Percentiles rank a stretch among this genome's conserved stretches.
These are phyloP conservation scores for Zygoascus flipseniorum DNA, from an alignment of 805 yeast species.

Conservation along the genomic window DNA sequence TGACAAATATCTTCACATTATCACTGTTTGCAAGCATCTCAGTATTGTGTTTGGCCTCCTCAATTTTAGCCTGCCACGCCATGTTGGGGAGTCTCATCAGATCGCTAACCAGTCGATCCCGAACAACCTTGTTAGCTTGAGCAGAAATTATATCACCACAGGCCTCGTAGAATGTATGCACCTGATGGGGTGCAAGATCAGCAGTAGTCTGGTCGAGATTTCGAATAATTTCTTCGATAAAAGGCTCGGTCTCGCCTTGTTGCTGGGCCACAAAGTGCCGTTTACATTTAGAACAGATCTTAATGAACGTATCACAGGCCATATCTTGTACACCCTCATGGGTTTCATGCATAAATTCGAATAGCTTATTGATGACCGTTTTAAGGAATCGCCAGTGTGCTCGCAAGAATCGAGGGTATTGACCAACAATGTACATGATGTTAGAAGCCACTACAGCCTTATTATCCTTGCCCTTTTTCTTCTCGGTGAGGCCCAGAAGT, in stretches of 20 bases:
- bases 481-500: conserved; percentile 81
- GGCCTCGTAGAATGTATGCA: conserved; percentile 95
- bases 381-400: conserved; percentile 98
- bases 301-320: conserved; percentile 99
- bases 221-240: conserved; percentile 79
- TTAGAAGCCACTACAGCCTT: conserved; percentile 99
- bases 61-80: conserved; percentile 89
- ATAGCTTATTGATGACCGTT: conserved; percentile 89
- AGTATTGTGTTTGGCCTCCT: conserved; percentile 79
- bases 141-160: conserved; percentile 91
- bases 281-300: conserved; percentile 90
- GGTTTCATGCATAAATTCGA: conserved; percentile 99
- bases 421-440: conserved; percentile 99
- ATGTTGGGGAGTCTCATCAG: conserved; percentile 87
- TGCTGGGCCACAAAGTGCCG: conserved; percentile 89
- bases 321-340: conserved; percentile 99
- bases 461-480: conserved; percentile 95
- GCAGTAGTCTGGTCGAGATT: conserved; percentile 79
- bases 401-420: conserved; percentile 91
- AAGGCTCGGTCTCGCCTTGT: conserved; percentile 78
- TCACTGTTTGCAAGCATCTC: conserved; percentile 65
- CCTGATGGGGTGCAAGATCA: conserved; percentile 94
- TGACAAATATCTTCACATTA: conserved; percentile 86
- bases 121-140: conserved; percentile 58
- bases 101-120: conserved; percentile 64